phyloP scores from a whole-genome alignment of 495 filamentous ascomycete genomes.

The Xylaria sp. region DNA sequence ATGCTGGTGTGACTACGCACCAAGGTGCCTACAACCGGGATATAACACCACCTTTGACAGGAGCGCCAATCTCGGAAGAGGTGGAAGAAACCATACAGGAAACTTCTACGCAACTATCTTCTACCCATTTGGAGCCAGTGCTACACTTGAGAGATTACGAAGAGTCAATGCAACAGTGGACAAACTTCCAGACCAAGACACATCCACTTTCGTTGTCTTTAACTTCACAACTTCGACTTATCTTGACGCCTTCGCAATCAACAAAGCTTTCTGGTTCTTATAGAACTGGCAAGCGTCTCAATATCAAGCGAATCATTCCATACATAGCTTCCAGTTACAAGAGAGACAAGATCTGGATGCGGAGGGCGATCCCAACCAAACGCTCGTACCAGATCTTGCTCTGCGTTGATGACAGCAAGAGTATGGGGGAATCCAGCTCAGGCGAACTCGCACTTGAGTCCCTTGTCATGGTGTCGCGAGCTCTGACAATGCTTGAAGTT shows the following conservation, averaged over 20 bases:
- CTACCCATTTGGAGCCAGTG: constrained; percentile 66
- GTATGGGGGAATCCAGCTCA: constrained; percentile 78
- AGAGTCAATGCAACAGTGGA: constrained; percentile 84
- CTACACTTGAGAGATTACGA: constrained; percentile 47
- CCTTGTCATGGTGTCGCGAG: constrained; percentile 83
- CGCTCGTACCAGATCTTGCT: constrained; percentile 96
- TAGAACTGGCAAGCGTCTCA: constrained; percentile 96
- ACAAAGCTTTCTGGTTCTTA: constrained; percentile 97
- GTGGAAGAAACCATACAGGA: constrained; percentile 69
- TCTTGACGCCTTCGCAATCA: constrained; percentile 90
- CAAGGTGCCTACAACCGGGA: constrained; percentile 53
- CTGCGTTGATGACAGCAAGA: constrained; percentile 93
- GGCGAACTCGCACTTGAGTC: constrained; percentile 83
- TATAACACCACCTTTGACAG: constrained; percentile 29
- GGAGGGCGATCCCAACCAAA: constrained; percentile 86
- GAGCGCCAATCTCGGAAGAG: constrained; percentile 37
- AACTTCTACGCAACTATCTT: constrained; percentile 75
- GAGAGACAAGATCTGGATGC: constrained; percentile 99
- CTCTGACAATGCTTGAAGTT: constrained; percentile 87
- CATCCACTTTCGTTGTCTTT: constrained; percentile 84
- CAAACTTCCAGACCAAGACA: constrained; percentile 79
- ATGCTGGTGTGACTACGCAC: constrained; percentile 55
- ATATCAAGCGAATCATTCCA: constrained; percentile 98
- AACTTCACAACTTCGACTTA: constrained; percentile 92
- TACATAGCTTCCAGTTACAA: constrained; percentile 98